phyloP scores from a whole-genome alignment of 192 early-diverging fungal genomes.

The Backusella psychrophila region DNA sequence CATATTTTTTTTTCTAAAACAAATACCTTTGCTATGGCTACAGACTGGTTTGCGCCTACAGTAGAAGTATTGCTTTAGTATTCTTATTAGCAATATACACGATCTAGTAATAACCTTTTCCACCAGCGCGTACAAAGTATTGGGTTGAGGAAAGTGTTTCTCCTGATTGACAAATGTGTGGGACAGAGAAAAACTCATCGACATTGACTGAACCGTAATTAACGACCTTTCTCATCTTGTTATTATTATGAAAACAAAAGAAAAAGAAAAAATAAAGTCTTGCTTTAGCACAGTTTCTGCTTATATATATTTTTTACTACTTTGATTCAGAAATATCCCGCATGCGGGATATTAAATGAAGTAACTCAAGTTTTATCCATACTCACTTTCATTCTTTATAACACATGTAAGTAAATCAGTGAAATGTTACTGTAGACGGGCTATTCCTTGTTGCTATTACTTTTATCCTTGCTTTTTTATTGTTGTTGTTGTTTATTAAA shows the following conservation, averaged over 20 bases:
- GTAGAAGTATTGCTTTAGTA: not conserved
- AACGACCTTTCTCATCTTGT: slow-evolving; percentile 42
- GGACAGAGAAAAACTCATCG: slow-evolving; percentile 75
- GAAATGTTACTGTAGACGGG: too few species aligned
- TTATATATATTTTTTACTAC: not conserved
- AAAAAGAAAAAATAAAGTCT: not conserved
- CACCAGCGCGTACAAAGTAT: slow-evolving; percentile 60
- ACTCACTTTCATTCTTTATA: too few species aligned
- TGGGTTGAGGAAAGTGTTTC: slow-evolving; percentile 46
- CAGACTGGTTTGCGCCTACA: slow-evolving; percentile 86
- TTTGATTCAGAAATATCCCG: not conserved
- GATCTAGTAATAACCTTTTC: slow-evolving; percentile 51
- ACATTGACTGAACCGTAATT: slow-evolving; percentile 78
- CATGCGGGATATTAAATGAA: not conserved
- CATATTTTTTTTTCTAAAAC: not conserved
- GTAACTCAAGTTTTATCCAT: not conserved
- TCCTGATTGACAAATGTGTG: slow-evolving; percentile 63
- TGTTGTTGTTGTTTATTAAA: not conserved
- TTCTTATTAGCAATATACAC: not conserved
- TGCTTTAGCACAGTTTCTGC: not conserved
- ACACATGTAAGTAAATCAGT: too few species aligned
- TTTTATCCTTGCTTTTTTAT: too few species aligned
- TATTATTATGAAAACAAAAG: not conserved
- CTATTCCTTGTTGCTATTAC: too few species aligned
- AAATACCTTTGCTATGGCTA: slow-evolving; percentile 70